phyloP scores from a whole-genome alignment of 352 stramenopile species.

The Hyaloperonospora brassicae region DNA sequence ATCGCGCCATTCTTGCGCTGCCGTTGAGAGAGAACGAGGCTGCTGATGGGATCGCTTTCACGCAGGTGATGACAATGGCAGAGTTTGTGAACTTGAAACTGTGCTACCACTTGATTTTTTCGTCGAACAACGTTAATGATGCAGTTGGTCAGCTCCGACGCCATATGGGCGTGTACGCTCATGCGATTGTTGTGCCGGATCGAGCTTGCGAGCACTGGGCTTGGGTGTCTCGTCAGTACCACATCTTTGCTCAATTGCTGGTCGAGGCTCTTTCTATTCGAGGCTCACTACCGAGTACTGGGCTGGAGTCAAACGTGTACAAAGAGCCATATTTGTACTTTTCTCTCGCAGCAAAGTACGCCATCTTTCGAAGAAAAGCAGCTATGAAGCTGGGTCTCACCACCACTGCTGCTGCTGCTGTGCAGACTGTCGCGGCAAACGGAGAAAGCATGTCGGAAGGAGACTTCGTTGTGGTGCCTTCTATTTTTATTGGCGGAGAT shows the following conservation, averaged over 20 bases:
- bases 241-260: conserved; percentile 82
- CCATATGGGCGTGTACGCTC: conserved; percentile 62
- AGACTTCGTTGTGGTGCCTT: conserved; percentile 68
- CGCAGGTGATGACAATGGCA: conserved; percentile 74
- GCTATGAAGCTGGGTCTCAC: conserved; percentile 48
- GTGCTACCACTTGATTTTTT: conserved; percentile 84
- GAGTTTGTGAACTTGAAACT: conserved; percentile 87
- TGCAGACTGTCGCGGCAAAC: conserved; percentile 10
- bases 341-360: conserved; percentile 77
- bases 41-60: conserved; percentile 34
- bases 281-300: conserved; percentile 39
- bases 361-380: conserved; percentile 62
- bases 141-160: conserved; percentile 78
- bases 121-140: conserved; percentile 74
- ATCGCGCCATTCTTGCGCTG: conserved; percentile 51
- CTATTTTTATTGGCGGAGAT: conserved; percentile 62
- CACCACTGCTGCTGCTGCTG: conserved; percentile 14
- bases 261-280: conserved; percentile 63
- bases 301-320: conserved; percentile 73
- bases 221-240: conserved; percentile 80
- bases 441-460: conserved; percentile 27
- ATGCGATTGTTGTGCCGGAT: conserved; percentile 43
- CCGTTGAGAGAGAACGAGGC: conserved; percentile 43
- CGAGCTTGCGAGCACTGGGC: conserved; percentile 78
- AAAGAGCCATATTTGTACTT: conserved; percentile 86